Evolutionary conservation across 2,329 filamentous ascomycete species (phyloP).

Genomic region (Xylaria sp.): DNA sequence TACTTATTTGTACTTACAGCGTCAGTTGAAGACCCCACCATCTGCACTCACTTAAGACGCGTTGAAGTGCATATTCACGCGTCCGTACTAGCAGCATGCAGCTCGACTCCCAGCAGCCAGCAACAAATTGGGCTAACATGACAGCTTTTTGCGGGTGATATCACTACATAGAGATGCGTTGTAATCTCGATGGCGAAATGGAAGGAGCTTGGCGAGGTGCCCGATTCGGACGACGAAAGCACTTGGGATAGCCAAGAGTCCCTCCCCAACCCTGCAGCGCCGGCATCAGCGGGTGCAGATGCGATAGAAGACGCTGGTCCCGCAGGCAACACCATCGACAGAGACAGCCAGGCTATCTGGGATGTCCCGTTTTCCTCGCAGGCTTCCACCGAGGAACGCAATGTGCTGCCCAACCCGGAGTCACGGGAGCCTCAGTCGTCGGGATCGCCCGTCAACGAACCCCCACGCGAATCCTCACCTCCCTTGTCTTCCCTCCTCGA

Average conservation of each 20-base stretch:
- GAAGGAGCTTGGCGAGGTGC: constrained; percentile 58
- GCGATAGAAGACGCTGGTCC: constrained; percentile 3
- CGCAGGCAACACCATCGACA: not conserved
- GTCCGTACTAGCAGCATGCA: constrained; percentile 8
- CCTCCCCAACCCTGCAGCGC: constrained; percentile 36
- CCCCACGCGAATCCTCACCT: constrained; percentile 26
- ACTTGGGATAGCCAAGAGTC: constrained; percentile 52
- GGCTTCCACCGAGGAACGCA: constrained; percentile 35
- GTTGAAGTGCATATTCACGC: constrained; percentile 32
- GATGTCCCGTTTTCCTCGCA: constrained; percentile 48
- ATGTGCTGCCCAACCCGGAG: constrained; percentile 39
- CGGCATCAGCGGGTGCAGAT: constrained; percentile 20
- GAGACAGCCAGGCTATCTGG: constrained; percentile 43
- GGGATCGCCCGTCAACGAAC: constrained; percentile 32
- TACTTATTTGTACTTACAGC: too few species aligned
- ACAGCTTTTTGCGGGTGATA: constrained; percentile 13
- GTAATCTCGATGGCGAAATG: constrained; percentile 53
- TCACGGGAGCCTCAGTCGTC: constrained; percentile 36
- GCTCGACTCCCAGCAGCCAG: not conserved
- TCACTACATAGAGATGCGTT: constrained; percentile 47
- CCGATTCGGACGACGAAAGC: constrained; percentile 57
- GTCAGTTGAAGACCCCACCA: constrained; percentile 18
- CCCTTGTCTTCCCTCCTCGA: constrained; percentile 30
- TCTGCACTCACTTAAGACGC: constrained; percentile 22
- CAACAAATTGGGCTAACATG: constrained; percentile 22